Evolutionary conservation across 805 yeast genomes (phyloP).

Genomic region (Nakazawaea ernobii): DNA sequence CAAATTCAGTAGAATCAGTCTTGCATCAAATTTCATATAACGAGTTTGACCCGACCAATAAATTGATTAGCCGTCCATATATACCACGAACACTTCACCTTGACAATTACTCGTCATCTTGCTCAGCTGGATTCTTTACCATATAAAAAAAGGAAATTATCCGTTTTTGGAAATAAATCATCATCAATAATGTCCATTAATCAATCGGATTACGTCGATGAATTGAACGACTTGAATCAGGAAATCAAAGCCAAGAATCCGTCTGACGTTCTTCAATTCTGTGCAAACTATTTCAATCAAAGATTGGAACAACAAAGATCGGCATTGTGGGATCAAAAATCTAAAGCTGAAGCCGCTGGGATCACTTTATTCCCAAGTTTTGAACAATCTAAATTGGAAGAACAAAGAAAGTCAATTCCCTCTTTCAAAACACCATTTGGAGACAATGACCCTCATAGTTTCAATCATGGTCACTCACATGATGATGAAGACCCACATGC

Average conservation of each 20-base stretch:
- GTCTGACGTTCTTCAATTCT: conserved; percentile 64
- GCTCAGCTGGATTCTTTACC: not conserved
- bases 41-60: no score
- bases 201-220: conserved; percentile 24
- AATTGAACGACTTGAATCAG: conserved; percentile 57
- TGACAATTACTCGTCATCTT: no score
- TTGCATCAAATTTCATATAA: no score
- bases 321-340: conserved; percentile 44
- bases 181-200: conserved; percentile 3
- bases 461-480: conserved; percentile 27
- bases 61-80: not conserved
- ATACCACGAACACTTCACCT: no score
- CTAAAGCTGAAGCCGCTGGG: conserved; percentile 44
- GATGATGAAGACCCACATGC: not conserved
- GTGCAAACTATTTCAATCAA: conserved; percentile 64
- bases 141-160: not conserved
- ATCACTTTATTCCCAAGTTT: conserved; percentile 29
- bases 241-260: conserved; percentile 55
- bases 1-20: no score
- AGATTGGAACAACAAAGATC: conserved; percentile 57
- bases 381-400: conserved; percentile 16
- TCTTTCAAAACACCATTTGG: conserved; percentile 57
- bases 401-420: conserved; percentile 14
- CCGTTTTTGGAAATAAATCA: not conserved
- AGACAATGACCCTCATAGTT: conserved; percentile 55